Conservation (phyloP, 306 rosid genomes). For the Cucumis cinereus region DNA sequence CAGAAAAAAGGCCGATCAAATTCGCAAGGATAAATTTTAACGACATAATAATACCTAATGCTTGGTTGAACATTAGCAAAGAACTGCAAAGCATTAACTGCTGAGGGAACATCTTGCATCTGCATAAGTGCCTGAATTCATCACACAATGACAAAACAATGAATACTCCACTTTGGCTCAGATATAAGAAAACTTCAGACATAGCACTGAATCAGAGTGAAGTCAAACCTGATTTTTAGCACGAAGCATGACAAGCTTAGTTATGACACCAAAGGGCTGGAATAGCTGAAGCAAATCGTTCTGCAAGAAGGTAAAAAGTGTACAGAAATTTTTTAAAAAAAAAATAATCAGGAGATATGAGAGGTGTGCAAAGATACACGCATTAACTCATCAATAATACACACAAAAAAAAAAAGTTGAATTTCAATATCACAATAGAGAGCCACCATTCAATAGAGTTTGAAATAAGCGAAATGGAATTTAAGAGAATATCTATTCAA, state of each 20-base stretch:
- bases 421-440: not conserved
- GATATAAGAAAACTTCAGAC: constrained; percentile 4
- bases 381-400: not conserved
- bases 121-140: constrained; percentile 80
- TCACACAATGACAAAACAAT: constrained; percentile 2
- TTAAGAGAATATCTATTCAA: no score
- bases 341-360: not conserved
- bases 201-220: not conserved
- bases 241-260: constrained; percentile 98
- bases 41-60: constrained; percentile 45
- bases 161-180: not conserved
- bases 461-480: not conserved
- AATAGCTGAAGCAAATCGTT: constrained; percentile 96
- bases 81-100: constrained; percentile 74
- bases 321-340: not conserved
- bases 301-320: constrained; percentile 26
- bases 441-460: not conserved
- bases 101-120: constrained; percentile 88
- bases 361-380: not conserved
- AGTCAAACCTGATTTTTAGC: constrained; percentile 88
- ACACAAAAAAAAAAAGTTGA: not conserved
- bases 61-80: constrained; percentile 80
- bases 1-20: not conserved
- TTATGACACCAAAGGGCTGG: constrained; percentile 96
- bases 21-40: not conserved